These are phyloP conservation scores for Castanopsis chinensis DNA, from an alignment of 306 rosid genomes.

Conservation along the genomic window DNA sequence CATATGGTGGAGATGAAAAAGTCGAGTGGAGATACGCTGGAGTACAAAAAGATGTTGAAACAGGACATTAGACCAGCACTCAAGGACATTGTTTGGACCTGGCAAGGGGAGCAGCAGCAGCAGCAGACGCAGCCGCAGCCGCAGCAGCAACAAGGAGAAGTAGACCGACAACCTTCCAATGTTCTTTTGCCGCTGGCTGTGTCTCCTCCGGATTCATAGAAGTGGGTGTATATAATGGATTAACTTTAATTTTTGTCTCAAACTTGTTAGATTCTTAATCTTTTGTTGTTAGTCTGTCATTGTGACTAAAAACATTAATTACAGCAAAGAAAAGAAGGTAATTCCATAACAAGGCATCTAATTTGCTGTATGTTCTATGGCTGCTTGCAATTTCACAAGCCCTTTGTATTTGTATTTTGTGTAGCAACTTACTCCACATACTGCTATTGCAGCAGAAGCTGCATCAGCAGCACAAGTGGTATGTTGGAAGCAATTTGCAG, in stretches of 20 bases:
- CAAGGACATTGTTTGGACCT: slow-evolving; percentile 82
- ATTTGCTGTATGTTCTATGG: not conserved
- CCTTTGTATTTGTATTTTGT: not conserved
- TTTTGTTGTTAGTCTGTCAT: not conserved
- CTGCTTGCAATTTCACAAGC: not conserved
- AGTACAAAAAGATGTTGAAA: slow-evolving; percentile 65
- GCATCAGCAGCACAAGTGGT: not conserved
- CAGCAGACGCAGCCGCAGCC: slow-evolving; percentile 34
- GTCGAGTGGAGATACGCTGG: slow-evolving; percentile 72
- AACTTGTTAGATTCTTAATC: not conserved
- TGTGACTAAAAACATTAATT: not conserved
- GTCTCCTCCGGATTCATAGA: slow-evolving; percentile 16
- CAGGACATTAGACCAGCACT: slow-evolving; percentile 81
- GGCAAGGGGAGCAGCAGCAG: slow-evolving; percentile 80
- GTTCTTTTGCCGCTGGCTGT: slow-evolving; percentile 18
- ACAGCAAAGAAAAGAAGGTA: not conserved
- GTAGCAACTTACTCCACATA: not conserved
- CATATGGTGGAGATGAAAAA: slow-evolving; percentile 84
- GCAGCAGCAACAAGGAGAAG: slow-evolving; percentile 10
- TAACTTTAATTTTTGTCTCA: not conserved
- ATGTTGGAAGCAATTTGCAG: no score
- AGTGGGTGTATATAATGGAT: not conserved
- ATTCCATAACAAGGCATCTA: not conserved
- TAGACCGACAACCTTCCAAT: slow-evolving; percentile 31
- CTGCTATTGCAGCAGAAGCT: not conserved